Evolutionary conservation across 2,329 filamentous ascomycete genomes (phyloP).

Genomic region (Scedosporium boydii): DNA sequence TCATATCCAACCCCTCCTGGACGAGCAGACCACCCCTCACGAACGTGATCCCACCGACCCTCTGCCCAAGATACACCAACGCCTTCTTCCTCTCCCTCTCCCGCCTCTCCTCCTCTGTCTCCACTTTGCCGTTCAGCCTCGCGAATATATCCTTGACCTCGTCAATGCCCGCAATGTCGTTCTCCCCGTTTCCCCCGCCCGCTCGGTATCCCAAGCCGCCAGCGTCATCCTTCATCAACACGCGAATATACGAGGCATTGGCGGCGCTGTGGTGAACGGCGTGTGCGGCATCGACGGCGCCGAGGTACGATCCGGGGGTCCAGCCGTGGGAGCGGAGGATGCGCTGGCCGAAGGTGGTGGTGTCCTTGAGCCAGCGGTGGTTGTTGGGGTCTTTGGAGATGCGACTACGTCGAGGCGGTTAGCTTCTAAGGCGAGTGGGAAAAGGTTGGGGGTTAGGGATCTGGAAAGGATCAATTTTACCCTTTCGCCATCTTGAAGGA

Average conservation of each 20-base stretch:
- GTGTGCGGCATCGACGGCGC: conserved; percentile 66
- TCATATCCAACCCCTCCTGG: conserved; percentile 1
- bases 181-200: conserved; percentile 49
- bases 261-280: conserved; percentile 68
- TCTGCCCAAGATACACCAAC: conserved; percentile 62
- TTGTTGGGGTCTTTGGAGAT: conserved; percentile 92
- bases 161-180: conserved; percentile 76
- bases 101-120: conserved; percentile 62
- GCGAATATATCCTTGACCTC: conserved; percentile 81
- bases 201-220: conserved; percentile 74
- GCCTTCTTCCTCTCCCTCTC: conserved; percentile 60
- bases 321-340: conserved; percentile 86
- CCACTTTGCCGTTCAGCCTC: conserved; percentile 78
- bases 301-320: conserved; percentile 76
- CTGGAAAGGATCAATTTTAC: neutral
- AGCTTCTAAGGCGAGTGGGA: neutral
- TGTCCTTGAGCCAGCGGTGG: conserved; percentile 80
- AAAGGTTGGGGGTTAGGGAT: no score
- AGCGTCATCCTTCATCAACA: conserved; percentile 81
- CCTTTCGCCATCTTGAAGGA: conserved; percentile 1
- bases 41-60: conserved; percentile 76
- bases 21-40: conserved; percentile 67
- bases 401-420: neutral
- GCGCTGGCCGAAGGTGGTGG: conserved; percentile 75
- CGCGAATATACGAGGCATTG: conserved; percentile 76